A percentile compares a stretch with the other conserved stretches of the same genome.
phyloP scores from a whole-genome alignment of 2,329 filamentous ascomycete species.

The Blastomyces silverae region DNA sequence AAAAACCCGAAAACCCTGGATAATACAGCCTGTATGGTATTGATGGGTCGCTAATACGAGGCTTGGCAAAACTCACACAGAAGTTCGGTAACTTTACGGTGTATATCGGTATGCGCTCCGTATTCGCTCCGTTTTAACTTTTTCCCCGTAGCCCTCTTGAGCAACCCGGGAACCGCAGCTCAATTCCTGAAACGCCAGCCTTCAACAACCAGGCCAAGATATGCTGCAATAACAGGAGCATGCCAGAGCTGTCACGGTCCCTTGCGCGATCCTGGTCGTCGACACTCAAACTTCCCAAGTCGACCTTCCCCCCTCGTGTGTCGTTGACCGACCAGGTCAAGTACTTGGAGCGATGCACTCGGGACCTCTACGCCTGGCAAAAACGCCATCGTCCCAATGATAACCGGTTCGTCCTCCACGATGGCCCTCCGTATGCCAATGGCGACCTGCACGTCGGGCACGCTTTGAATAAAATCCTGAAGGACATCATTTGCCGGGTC shows the following conservation, averaged over 20 bases:
- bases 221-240: constrained; percentile 20
- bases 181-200: background rate
- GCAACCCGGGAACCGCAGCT: background rate
- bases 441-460: constrained; percentile 86
- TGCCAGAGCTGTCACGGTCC: constrained; percentile 21
- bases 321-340: constrained; percentile 42
- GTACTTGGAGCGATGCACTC: constrained; percentile 70
- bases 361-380: constrained; percentile 90
- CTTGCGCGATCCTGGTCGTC: constrained; percentile 52
- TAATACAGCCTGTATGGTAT: no score
- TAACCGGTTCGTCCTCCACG: constrained; percentile 69
- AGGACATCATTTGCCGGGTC: constrained; percentile 82
- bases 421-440: constrained; percentile 96
- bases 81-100: no score
- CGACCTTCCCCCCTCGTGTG: constrained; percentile 56
- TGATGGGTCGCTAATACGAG: no score
- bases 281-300: constrained; percentile 68
- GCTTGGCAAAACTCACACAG: no score
- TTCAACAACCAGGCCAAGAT: constrained; percentile 7
- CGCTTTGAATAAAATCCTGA: constrained; percentile 92
- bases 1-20: no score
- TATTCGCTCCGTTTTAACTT: no score
- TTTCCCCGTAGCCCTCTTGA: no score
- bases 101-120: no score
- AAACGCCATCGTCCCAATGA: constrained; percentile 46